Evolutionary conservation across 805 yeast species (phyloP), one percentile per base, ranked within the genome.

Genomic region (Debaryomyces castellii): DNA sequence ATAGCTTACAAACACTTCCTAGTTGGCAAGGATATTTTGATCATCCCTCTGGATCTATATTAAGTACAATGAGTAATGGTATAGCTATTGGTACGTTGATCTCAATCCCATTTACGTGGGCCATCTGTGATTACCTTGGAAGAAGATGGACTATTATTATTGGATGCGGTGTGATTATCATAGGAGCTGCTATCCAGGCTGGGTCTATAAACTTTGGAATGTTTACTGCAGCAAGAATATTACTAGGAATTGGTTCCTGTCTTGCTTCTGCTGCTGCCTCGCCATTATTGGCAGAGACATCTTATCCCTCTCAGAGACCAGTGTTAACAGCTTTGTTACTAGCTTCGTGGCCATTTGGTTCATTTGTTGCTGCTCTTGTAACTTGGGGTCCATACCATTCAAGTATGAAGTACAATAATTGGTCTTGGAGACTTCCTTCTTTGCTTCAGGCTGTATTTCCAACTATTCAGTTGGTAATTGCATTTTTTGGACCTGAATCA

Each of bases 211-310:
- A 24, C 9, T 40, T 40, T 33, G 44, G 44, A 21, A 33, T 32
- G 38, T 40, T 40, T 14, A 73, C 85, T 24, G 66, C 82, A 50
- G 89, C 87, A 21, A 77, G 92, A 69, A 81, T 82, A 36, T 56
- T 80, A 34, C 77, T 85, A 16, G 88, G 92, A 58, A 54, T 83
- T 41, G 91, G 90, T 54, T 83, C 81, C 51, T 90, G 91, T 49
- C 61, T 84, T 57, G 79, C 79, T 58, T 83, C 89, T 18, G 82
- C 88, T 22, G 81, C 87, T 33, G 81, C 83, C 46, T 90, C 91
- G 12, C 81, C 82, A 49, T 85, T 85, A 80, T 89, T 83, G 60
- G 75, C 89, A 2, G 92, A 85, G 62, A 74, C 80, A 67, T 77
- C 89, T 30, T 76, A 76, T 41, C 62, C 64, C 17, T 32, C 47